phyloP scores from a whole-genome alignment of 2,329 filamentous ascomycete genomes.

The Fonsecaea nubica region DNA sequence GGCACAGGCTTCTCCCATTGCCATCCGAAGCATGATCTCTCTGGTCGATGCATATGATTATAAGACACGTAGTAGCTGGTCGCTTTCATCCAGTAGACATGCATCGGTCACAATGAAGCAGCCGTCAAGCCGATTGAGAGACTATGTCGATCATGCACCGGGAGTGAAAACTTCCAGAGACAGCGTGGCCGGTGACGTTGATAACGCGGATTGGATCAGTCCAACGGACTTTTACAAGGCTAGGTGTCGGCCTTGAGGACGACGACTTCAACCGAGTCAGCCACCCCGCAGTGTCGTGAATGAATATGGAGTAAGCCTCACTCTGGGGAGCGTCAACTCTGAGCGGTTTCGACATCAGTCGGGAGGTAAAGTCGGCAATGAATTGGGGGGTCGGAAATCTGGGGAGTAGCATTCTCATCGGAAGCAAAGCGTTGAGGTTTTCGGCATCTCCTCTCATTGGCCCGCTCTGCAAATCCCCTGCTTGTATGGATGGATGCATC shows the following conservation, averaged over 20 bases:
- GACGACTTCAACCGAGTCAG: background rate
- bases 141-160: background rate
- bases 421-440: background rate
- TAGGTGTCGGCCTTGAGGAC: background rate
- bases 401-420: background rate
- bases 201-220: background rate
- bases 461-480: background rate
- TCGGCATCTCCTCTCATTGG: conserved; percentile 1
- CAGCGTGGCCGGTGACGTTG: background rate
- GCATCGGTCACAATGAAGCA: background rate
- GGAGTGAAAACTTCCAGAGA: background rate
- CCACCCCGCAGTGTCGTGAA: background rate
- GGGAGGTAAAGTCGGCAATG: background rate
- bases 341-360: background rate
- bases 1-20: background rate
- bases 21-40: background rate
- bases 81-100: background rate
- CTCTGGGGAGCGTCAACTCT: background rate
- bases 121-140: background rate
- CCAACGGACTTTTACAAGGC: background rate
- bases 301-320: background rate
- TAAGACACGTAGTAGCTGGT: background rate
- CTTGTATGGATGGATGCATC: background rate
- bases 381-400: background rate
- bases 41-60: background rate